Base-by-base conservation (phyloP, 2,329 filamentous ascomycete genomes). In the Fusarium metavorans region DNA sequence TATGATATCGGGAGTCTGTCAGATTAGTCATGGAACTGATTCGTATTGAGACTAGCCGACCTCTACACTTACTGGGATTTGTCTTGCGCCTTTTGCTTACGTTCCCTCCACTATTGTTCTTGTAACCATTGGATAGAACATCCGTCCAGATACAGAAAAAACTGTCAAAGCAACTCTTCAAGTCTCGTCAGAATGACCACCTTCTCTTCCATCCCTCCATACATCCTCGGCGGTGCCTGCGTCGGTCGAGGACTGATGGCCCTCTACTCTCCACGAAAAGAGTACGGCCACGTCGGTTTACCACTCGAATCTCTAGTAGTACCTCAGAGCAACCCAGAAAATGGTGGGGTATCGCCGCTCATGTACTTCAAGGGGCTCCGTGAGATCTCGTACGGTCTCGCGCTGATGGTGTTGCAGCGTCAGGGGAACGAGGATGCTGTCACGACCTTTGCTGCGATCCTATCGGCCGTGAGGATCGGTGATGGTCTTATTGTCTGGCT, bases 361-460 rank as follows among this genome's bases (percentile, higher is more conserved):
- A 80, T 83, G 69, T 81, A 81, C 58, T 78, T 83, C 67, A 83
- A 83, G 62, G 81, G 80, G 8, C 73, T 81, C 10, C 80, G 82
- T 4, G 82, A 83, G 66, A 50, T 83, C 5, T 77, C 74, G 3
- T 83, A 80, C 58, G 82, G 82, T 18, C n/a, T 80, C 2, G 64
- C 76, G 0, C 54, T 83, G 57, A 58, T 82, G 27, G 74, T 68
- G 16, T 64, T 83, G 18, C 80, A 83, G 59, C 67, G 67, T 18
- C 81, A 81, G 50, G 78, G 74, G 27, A 78, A 81, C 35, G 74
- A 78, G 23, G 57, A 39, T 2, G 81, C 78, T 3, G 66, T 83
- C 13, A 83, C 79, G 3, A 78, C 78, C 0, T 74, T 82, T 41
- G 75, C 78, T 1, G 77, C 74, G 0, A 67, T 82, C 3, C 16